Evolutionary conservation across 345 rosid species (phyloP), one percentile per base, ranked within the genome.

Genomic region (Laguncularia racemosa): DNA sequence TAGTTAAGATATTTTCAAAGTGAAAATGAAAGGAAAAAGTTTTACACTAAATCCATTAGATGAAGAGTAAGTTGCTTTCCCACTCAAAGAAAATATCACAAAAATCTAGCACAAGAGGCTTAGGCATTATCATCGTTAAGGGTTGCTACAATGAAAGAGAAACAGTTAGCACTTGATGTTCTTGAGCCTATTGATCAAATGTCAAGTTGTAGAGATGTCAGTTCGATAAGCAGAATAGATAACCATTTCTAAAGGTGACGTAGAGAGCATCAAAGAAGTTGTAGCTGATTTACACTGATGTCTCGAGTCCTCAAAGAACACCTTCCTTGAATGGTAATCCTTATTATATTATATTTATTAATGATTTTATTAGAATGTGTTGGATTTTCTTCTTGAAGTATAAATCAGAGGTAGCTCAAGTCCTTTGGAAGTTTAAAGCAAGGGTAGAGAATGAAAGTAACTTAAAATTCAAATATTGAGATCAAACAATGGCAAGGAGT

Each of bases 21-120:
- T 45, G 6, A 45, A 20, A 12, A 57, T 18, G 61, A 43, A 40
- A 1, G 23, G 47, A 58, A 81, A 71, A 26, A 80, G 89, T 67
- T 83, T 88, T 15, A 8, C 28, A 11, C 14, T 43, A 1, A 12
- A 69, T 53, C 16, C 52, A 66, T 67, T 54, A 12, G 14, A 53
- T 7, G 10, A 2, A 7, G 11, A 33, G 40, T 10, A 33, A 4
- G 40, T 10, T 33, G 11, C 40, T 4, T 33, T 33, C 9, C 40
- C 40, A 33, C 6, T 33, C 1, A 33, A 5, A 33, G 6, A 5
- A 33, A 33, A 33, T 33, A 4, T 33, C 1, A 33, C 40, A 4
- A 33, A 6, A 1, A 5, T 33, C 1, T 33, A 1, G 11, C 40
- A 4, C 40, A 33, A 33, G 9, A 33, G 40, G 40, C 40, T 33